Evolutionary conservation across 208 protist species (phyloP).

Genomic region (Leptomonas pyrrhocoris): DNA sequence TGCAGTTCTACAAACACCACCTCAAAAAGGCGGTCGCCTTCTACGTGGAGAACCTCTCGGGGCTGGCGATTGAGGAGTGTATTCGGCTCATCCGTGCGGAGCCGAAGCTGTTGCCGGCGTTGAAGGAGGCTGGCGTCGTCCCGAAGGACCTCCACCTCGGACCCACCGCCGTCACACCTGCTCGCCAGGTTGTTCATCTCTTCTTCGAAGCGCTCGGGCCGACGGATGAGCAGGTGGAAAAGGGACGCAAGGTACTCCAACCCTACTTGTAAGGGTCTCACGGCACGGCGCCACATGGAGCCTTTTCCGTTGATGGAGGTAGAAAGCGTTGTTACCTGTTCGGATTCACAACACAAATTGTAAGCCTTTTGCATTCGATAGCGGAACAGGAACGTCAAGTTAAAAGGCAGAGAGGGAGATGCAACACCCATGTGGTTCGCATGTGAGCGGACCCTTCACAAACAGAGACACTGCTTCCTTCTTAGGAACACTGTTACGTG

Average conservation of each 20-base stretch:
- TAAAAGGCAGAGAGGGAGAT: too few species aligned
- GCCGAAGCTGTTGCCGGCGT: conserved; percentile 66
- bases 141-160: conserved; percentile 56
- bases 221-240: conserved; percentile 67
- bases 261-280: conserved; percentile 51
- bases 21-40: conserved; percentile 78
- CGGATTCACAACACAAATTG: too few species aligned
- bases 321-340: too few species aligned
- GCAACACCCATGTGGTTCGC: too few species aligned
- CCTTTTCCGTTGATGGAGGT: too few species aligned
- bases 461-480: too few species aligned
- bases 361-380: too few species aligned
- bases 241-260: conserved; percentile 72
- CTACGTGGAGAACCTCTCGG: conserved; percentile 64
- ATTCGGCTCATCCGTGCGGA: conserved; percentile 79
- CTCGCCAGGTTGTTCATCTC: conserved; percentile 55
- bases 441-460: too few species aligned
- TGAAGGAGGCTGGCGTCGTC: conserved; percentile 70
- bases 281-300: too few species aligned
- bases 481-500: too few species aligned
- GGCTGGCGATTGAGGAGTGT: conserved; percentile 79
- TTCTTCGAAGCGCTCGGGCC: conserved; percentile 81
- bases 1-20: conserved; percentile 67
- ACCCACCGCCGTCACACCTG: conserved; percentile 59
- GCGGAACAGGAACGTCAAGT: too few species aligned